Evolutionary conservation across 352 stramenopile species (phyloP), one percentile per base, ranked within the genome.

Genomic region (Globisporangium sylvaticum): DNA sequence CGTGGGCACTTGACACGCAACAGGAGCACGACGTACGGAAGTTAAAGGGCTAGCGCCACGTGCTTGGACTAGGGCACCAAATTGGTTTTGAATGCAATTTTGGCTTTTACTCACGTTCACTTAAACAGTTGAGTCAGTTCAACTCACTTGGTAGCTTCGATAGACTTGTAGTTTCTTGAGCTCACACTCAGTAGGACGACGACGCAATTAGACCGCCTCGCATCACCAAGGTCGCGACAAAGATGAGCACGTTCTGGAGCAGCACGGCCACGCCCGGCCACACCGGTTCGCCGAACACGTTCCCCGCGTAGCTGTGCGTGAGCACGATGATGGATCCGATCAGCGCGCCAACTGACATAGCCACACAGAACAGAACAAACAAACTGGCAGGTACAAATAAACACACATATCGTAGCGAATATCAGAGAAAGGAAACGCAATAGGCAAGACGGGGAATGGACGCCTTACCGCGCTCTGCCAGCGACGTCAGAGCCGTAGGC

Each of bases 221-320:
- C 81, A 90, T 90, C 67, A 85, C 70, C 58, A 87, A 72, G 10
- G 77, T 87, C 34, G 72, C 78, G 58, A 90, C 72, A 50, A 88
- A 61, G 39, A 90, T 83, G 39, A 88, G 73, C 14, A 83, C 72
- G 56, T 85, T 90, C 65, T 90, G 81, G 42, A 88, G 72, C 57
- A 90, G 70, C 54, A 90, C 79, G 4, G 79, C 72, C 8, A 83
- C 79, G 24, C 81, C 81, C 1, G 81, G 81, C 79, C 79, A 90
- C 65, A 72, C 73, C 52, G 79, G 79, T 65, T 90, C 81, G n/a
- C 78, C 63, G 61, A 72, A 85, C 37, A 66, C 37, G 42, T 89
- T 89, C 53, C 78, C 73, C 22, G 85, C 79, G 62, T 89, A 89
- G 53, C 74, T 83, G 58, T 81, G 77, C 25, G 81, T 86, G 64